Evolutionary conservation across 441 rosid species (phyloP).

Genomic region (California macrophylla): DNA sequence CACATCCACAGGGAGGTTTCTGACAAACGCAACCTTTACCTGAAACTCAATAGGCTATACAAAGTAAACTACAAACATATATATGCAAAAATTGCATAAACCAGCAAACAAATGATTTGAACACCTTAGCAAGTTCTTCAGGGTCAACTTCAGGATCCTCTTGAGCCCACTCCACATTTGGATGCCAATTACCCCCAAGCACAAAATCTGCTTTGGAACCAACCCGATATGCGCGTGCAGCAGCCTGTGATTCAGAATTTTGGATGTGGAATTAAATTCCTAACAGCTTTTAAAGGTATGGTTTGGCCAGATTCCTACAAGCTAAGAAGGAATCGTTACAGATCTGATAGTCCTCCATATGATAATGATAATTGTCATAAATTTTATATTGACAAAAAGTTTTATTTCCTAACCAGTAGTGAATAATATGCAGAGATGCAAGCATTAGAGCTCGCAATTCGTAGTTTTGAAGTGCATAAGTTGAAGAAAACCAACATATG

Average conservation of each 20-base stretch:
- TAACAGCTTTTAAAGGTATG: neutral
- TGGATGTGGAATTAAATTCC: constrained; percentile 1
- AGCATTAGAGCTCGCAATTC: constrained; percentile 2
- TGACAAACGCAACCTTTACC: constrained; percentile 9
- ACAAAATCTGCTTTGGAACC: constrained; percentile 11
- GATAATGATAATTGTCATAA: neutral
- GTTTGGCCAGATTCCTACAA: constrained; percentile 3
- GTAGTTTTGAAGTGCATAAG: neutral
- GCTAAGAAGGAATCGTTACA: neutral
- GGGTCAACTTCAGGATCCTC: constrained; percentile 11
- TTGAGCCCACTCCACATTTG: constrained; percentile 12
- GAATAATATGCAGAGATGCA: constrained; percentile 1
- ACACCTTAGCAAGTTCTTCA: constrained; percentile 12
- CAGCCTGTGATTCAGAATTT: constrained; percentile 13
- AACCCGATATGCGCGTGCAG: constrained; percentile 11
- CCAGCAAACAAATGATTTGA: neutral
- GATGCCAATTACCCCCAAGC: constrained; percentile 10
- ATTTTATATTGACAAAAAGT: neutral
- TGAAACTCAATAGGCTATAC: neutral
- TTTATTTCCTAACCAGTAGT: neutral
- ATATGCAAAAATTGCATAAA: neutral
- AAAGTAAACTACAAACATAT: neutral
- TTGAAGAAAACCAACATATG: neutral
- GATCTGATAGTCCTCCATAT: neutral
- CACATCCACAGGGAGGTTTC: constrained; percentile 7